Evolutionary conservation across 805 yeast genomes (phyloP).

Genomic region (Nakazawaea holstii): DNA sequence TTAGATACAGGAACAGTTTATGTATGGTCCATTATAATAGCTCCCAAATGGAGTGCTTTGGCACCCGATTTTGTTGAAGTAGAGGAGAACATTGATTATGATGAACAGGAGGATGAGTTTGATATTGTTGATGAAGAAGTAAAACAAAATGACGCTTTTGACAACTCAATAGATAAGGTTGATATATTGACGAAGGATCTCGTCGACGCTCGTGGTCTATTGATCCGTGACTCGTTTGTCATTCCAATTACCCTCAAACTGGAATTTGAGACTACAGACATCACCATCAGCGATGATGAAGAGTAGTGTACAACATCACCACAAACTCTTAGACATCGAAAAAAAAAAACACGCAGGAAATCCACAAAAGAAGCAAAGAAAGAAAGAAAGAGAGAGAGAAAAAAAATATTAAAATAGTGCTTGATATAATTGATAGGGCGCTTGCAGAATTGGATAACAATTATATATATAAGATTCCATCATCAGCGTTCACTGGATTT

Average conservation of each 20-base stretch:
- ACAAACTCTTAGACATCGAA: neutral
- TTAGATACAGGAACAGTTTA: conserved; percentile 79
- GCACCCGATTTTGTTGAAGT: conserved; percentile 96
- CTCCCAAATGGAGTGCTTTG: conserved; percentile 93
- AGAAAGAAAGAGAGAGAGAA: neutral
- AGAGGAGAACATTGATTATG: conserved; percentile 84
- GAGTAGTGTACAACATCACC: neutral
- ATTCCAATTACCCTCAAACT: conserved; percentile 36
- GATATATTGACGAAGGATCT: conserved; percentile 64
- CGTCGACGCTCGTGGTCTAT: conserved; percentile 70
- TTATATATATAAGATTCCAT: neutral
- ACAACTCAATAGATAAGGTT: conserved; percentile 54
- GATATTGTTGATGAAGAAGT: conserved; percentile 70
- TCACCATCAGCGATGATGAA: conserved; percentile 2
- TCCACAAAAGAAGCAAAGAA: neutral
- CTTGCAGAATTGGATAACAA: neutral
- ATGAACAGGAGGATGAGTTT: conserved; percentile 88
- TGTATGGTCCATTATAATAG: conserved; percentile 74
- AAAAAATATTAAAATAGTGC: neutral
- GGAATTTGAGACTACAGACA: neutral
- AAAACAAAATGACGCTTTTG: conserved; percentile 53
- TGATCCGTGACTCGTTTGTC: conserved; percentile 47
- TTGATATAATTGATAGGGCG: neutral
- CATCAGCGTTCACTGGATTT: too few species aligned
- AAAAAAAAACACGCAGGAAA: neutral